A percentile compares a stretch with the other conserved stretches of the same genome.
Conservation (phyloP, 2,329 filamentous ascomycete species). For the Arthrobotrys conoides region DNA sequence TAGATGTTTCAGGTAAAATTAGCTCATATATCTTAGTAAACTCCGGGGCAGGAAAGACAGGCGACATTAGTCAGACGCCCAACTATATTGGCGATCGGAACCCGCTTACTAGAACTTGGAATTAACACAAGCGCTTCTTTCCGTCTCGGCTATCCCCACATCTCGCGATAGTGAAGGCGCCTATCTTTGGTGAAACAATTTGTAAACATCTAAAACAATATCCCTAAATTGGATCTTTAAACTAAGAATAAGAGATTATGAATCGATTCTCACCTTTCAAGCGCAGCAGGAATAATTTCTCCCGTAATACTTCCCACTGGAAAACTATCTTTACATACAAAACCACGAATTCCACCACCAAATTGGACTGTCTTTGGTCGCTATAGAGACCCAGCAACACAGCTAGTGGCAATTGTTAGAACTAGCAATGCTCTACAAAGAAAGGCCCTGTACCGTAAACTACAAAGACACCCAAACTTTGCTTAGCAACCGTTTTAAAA, state of each 20-base stretch:
- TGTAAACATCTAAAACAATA: slow-evolving; percentile 4
- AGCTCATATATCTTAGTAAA: slow-evolving; percentile 3
- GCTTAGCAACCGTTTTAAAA: too few species aligned
- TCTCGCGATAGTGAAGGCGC: background rate
- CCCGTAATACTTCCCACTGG: too few species aligned
- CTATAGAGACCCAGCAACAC: too few species aligned
- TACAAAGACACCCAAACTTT: too few species aligned
- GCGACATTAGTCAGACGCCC: slow-evolving; percentile 6
- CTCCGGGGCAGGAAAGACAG: background rate
- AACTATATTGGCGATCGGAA: background rate
- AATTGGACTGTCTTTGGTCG: too few species aligned
- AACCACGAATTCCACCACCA: too few species aligned
- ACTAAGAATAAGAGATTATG: background rate
- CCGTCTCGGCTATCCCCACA: slow-evolving; percentile 7
- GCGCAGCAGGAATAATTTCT: slow-evolving; percentile 1
- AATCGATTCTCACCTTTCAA: slow-evolving; percentile 4
- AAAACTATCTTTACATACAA: slow-evolving; percentile 1
- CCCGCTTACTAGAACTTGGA: background rate
- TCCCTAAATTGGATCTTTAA: background rate
- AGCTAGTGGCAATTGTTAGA: too few species aligned
- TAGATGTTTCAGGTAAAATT: slow-evolving; percentile 1
- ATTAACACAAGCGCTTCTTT: slow-evolving; percentile 4
- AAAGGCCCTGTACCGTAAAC: too few species aligned
- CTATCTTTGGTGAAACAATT: slow-evolving; percentile 1
- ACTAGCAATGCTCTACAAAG: too few species aligned